phyloP scores from a whole-genome alignment of 768 basidiomycete genomes.

The Tremella yokohamensis region DNA sequence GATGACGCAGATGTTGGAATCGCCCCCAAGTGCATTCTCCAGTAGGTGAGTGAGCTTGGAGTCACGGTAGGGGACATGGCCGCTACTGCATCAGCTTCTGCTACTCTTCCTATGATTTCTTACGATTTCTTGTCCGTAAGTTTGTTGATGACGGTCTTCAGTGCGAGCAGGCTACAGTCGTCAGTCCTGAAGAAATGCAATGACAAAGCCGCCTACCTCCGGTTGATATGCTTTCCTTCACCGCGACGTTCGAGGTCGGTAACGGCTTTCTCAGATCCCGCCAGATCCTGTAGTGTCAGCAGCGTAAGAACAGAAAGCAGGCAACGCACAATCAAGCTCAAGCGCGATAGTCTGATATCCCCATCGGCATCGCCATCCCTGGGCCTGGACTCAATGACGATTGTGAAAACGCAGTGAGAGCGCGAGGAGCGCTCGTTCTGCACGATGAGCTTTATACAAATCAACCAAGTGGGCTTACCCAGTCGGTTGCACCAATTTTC shows the following conservation, averaged over 20 bases:
- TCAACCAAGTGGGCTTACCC: conserved; percentile 27
- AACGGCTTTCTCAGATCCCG: conserved; percentile 51
- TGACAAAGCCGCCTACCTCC: conserved; percentile 28
- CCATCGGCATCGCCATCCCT: conserved; percentile 37
- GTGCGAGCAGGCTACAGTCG: conserved; percentile 35
- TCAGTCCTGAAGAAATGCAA: conserved; percentile 1
- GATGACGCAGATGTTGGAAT: conserved; percentile 52
- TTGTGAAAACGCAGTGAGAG: conserved; percentile 51
- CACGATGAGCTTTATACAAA: not conserved
- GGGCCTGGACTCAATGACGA: conserved; percentile 44
- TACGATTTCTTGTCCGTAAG: conserved; percentile 47
- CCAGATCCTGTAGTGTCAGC: conserved; percentile 41
- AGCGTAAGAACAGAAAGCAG: not conserved
- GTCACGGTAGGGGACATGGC: conserved; percentile 51
- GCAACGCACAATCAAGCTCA: conserved; percentile 19
- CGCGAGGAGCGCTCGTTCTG: conserved; percentile 50
- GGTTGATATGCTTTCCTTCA: conserved; percentile 52
- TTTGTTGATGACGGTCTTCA: conserved; percentile 48
- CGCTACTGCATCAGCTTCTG: conserved; percentile 10
- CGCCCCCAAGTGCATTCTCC: conserved; percentile 50
- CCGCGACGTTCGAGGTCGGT: conserved; percentile 48
- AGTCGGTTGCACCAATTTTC: conserved; percentile 46
- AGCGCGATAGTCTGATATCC: conserved; percentile 45
- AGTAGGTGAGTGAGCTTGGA: conserved; percentile 52
- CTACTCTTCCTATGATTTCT: too few relatives aligned